Evolutionary conservation across 805 yeast genomes (phyloP).

Genomic region (Zygotorulaspora danielsina): DNA sequence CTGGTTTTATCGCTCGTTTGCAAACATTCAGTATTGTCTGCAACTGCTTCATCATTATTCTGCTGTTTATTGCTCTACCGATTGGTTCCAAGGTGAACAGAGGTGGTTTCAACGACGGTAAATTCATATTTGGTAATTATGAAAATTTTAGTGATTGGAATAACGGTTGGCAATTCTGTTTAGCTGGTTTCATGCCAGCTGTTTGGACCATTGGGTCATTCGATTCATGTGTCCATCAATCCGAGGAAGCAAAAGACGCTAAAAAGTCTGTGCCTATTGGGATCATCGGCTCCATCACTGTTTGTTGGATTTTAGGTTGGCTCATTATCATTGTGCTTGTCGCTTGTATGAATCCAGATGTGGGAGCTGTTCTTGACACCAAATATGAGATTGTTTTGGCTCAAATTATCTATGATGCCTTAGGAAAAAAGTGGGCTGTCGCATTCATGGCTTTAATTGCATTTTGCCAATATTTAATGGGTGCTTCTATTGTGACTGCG

Average conservation of each 20-base stretch:
- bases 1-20: conserved; percentile 51
- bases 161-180: conserved; percentile 51
- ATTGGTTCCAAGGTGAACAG: conserved; percentile 46
- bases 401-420: conserved; percentile 55
- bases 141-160: conserved; percentile 54
- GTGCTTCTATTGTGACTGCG: conserved; percentile 57
- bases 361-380: conserved; percentile 41
- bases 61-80: conserved; percentile 62
- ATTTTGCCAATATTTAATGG: conserved; percentile 62
- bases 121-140: conserved; percentile 52
- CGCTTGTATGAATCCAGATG: conserved; percentile 49
- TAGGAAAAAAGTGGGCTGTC: conserved; percentile 62
- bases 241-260: conserved; percentile 66
- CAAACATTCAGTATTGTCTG: conserved; percentile 56
- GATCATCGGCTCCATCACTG: conserved; percentile 53
- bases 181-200: conserved; percentile 57
- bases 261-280: conserved; percentile 58
- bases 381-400: conserved; percentile 59
- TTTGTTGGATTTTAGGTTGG: conserved; percentile 58
- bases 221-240: conserved; percentile 68
- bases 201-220: conserved; percentile 75
- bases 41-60: conserved; percentile 48
- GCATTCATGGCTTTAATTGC: conserved; percentile 60
- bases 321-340: conserved; percentile 48
- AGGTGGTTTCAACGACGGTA: conserved; percentile 44